Percentiles rank a stretch among this genome's conserved stretches.
Conservation (phyloP, 352 stramenopile genomes). For the Globisporangium apiculatum region DNA sequence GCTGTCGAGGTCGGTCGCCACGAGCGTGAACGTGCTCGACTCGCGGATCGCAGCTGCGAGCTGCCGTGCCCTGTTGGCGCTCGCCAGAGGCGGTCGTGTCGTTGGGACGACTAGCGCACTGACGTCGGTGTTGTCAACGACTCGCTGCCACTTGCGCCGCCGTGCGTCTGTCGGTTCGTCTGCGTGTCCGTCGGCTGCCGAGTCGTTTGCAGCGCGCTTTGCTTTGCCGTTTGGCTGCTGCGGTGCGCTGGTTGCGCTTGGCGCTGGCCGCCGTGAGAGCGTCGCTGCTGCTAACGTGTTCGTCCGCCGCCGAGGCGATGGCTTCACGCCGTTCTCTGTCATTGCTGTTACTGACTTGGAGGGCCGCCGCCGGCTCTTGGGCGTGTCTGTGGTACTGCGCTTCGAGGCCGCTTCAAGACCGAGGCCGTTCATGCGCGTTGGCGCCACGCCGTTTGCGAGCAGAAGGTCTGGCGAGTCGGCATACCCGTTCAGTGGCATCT, state of each 20-base stretch:
- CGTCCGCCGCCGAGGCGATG: constrained; percentile 1
- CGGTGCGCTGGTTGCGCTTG: no score
- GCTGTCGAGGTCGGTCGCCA: constrained; percentile 49
- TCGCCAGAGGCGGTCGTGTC: not conserved
- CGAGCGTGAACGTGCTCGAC: constrained; percentile 34
- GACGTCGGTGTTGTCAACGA: constrained; percentile 18
- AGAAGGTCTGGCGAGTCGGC: constrained; percentile 14
- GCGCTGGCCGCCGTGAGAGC: no score
- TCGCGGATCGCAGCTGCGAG: constrained; percentile 4
- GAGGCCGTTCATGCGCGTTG: not conserved
- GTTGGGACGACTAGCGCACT: not conserved
- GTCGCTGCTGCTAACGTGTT: constrained; percentile 1
- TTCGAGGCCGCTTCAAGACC: not conserved
- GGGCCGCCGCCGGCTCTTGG: no score
- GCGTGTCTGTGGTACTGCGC: no score
- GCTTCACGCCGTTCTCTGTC: not conserved
- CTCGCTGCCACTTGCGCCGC: no score
- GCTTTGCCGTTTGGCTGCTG: constrained; percentile 1
- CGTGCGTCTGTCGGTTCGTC: constrained; percentile 14
- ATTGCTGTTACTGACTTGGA: not conserved
- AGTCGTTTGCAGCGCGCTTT: not conserved
- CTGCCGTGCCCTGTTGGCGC: constrained; percentile 6
- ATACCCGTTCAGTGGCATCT: constrained; percentile 9
- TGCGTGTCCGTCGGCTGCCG: constrained; percentile 11
- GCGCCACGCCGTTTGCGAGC: not conserved